Evolutionary conservation across 1,284 basidiomycete species (phyloP), one percentile per base, ranked within the genome.

Genomic region (Ustilago bromivora): DNA sequence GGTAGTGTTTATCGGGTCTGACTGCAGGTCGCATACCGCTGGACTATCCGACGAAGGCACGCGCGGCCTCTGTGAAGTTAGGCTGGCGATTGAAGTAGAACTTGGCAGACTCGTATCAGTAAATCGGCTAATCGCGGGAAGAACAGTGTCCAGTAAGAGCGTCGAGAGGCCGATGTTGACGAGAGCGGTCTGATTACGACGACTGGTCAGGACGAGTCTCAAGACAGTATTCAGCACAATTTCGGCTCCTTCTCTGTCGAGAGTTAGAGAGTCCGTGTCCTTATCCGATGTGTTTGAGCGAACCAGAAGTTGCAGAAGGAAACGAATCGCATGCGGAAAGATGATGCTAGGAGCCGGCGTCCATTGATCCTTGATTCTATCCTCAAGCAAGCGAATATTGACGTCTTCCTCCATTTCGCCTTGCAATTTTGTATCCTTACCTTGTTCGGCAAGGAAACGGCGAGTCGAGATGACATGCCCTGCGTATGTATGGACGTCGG

Each of bases 401-500:
- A 54, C 13, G 13, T 52, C 12, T 23, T 15, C 31, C 15, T 15
- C 34, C 28, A 3, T 9, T 35, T 31, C 28, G 3, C 9, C 23
- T 19, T 15, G 56, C 4, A 38, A 38, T 38, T 13, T 38, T 0
- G 43, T 19, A 19, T 19, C n/a, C 43, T 19, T n/a, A 19, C 43
- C 19, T 1, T 66, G 38, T 19, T 66, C 64, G 1, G 51, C 64
- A 28, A 73, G 58, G 31, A 49, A 61, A 31, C 68, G 62, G 23
- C 76, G 60, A 23, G 62, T 60, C 5, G 70, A 57, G 54, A 57
- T 28, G 61, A 76, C 60, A 57, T 77, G 38, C 4, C 63, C 57
- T 34, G 71, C 57, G 17, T 67, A 67, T 0, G 74, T 71, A 0
- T 68, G 43, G 2, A 83, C 73, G n/a, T 84, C 72, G 38, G 74